Conservation (phyloP, 176 grass and related monocot genomes). For the Carex scoparia region DNA sequence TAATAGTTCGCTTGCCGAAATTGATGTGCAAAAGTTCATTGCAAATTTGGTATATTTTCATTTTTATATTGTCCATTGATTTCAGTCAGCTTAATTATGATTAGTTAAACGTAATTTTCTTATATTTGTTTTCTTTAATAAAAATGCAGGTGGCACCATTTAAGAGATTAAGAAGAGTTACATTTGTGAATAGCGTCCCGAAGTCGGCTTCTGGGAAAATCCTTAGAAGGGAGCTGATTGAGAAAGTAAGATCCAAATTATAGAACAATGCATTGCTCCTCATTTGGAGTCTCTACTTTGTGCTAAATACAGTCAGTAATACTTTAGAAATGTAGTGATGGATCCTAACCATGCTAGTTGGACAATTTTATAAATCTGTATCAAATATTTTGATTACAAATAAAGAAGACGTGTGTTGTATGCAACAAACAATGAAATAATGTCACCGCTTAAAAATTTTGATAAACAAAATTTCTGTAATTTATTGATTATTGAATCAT, state of each 20-base stretch:
- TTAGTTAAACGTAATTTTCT: not conserved
- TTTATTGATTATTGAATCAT: no score
- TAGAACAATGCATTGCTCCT: no score
- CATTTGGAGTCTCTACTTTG: not conserved
- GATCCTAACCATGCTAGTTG: not conserved
- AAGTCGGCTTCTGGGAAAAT: slow-evolving; percentile 82
- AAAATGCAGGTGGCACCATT: slow-evolving; percentile 59
- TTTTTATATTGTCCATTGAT: not conserved
- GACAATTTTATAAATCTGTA: not conserved
- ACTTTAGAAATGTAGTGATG: not conserved
- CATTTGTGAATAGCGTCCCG: slow-evolving; percentile 64
- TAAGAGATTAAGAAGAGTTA: slow-evolving; percentile 74
- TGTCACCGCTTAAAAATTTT: no score
- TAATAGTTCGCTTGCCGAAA: slow-evolving; percentile 60
- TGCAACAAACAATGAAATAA: not conserved
- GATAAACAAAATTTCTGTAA: no score
- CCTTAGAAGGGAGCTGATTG: slow-evolving; percentile 69
- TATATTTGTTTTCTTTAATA: not conserved
- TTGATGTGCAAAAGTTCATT: slow-evolving; percentile 74
- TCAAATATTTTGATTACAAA: not conserved
- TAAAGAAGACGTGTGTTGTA: not conserved
- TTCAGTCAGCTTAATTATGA: not conserved
- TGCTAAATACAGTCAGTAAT: not conserved
- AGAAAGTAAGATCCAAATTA: slow-evolving; percentile 49
- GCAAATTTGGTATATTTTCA: slow-evolving; percentile 51